phyloP scores from a whole-genome alignment of 192 early-diverging fungal genomes.

The Entomortierella chlamydospora region DNA sequence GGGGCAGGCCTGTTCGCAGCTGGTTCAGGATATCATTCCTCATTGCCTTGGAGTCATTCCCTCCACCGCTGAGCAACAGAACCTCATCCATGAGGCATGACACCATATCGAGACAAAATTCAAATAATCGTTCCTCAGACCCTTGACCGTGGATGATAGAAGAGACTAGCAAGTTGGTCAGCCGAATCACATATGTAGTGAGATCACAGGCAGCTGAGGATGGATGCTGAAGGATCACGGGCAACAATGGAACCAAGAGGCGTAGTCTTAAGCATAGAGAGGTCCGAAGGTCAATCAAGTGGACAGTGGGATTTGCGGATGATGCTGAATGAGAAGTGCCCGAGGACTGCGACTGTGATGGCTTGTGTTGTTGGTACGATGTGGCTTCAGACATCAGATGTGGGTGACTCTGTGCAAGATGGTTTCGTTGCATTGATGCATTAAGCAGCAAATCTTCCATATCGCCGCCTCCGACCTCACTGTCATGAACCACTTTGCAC shows the following conservation, averaged over 20 bases:
- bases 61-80: slow-evolving; percentile 15
- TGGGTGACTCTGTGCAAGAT: slow-evolving; percentile 13
- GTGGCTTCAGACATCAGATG: slow-evolving; percentile 6
- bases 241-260: slow-evolving; percentile 58
- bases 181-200: slow-evolving; percentile 51
- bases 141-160: slow-evolving; percentile 65
- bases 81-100: slow-evolving; percentile 64
- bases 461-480: slow-evolving; percentile 10
- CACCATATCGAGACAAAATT: slow-evolving; percentile 65
- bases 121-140: slow-evolving; percentile 66
- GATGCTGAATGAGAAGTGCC: not conserved
- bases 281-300: slow-evolving; percentile 39
- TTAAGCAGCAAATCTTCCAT: slow-evolving; percentile 44
- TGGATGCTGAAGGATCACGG: slow-evolving; percentile 63
- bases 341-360: not conserved
- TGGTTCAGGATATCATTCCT: slow-evolving; percentile 57
- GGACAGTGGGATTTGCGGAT: not conserved
- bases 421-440: slow-evolving; percentile 25
- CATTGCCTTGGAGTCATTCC: slow-evolving; percentile 56
- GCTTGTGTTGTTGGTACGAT: slow-evolving; percentile 9
- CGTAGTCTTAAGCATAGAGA: slow-evolving; percentile 61
- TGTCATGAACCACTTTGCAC: slow-evolving; percentile 49
- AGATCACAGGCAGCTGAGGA: slow-evolving; percentile 56
- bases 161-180: slow-evolving; percentile 57
- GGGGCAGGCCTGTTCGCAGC: slow-evolving; percentile 47